Base-by-base conservation (phyloP, 2,329 filamentous ascomycete species). In the Pestalotiopsis sp. region DNA sequence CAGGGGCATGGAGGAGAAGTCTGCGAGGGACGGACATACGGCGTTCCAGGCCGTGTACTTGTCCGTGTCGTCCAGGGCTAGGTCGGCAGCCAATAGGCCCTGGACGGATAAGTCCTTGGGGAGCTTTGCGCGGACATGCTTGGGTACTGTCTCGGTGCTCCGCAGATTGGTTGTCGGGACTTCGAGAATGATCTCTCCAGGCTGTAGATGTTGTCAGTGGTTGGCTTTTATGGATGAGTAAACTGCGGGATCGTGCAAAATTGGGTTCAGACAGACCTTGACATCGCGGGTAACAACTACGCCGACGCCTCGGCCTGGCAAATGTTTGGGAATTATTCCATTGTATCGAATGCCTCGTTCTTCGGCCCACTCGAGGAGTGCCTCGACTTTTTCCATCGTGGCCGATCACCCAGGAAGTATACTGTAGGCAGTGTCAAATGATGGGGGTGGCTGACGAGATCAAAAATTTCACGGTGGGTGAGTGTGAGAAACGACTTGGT, bases 301-400 rank as follows among this genome's bases (percentile, higher is more conserved):
- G 61, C 95, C 94, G 66, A 96, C 87, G 36, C 94, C 94, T 67
- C 92, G 86, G 1, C 90, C 92, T 5, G 90, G 87, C 17, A 97
- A 90, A 52, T 83, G 83, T 55, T 89, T 86, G 4, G 93, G 90
- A 2, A 83, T 83, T 62, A 97, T 88, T 36, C 90, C 90, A 73
- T 91, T 85, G 72, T 94, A 87, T 45, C 85, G 80, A 36, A 97
- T 86, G 14, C 92, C 92, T 68, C 89, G 85, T 1, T 81, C 79
- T 58, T 84, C 77, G 1, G 92, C 91, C 93, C 94, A 97, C 69
- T 85, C 75, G 2, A 91, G 83, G 69, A 97, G 92, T 9, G 83
- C 80, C 31, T 87, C 80, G 65, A 74, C 59, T 55, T 71, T 39
- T 5, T 77, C 75, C 74, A 75, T 77, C 2, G 13, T 55, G 23